Base-by-base conservation (phyloP, 2,329 filamentous ascomycete species). In the Fonsecaea nubica region DNA sequence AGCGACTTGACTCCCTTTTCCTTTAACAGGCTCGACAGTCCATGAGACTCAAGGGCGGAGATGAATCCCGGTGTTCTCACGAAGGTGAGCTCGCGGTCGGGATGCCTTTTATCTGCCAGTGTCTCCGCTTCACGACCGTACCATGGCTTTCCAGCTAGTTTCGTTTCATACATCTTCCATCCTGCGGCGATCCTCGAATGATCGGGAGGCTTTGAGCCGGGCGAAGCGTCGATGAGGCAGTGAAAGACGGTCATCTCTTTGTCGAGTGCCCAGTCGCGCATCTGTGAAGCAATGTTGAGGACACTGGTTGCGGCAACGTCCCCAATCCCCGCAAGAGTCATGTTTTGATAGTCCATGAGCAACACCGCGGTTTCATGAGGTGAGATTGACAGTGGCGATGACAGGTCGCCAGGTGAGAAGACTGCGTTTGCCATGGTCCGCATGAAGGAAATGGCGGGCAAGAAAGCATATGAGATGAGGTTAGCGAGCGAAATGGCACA, bases 331-430 rank as follows among this genome's bases (percentile, higher is more conserved):
- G 69, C 25, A n/a, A 75, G 65, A 32, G 73, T 65, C 13, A 73
- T 38, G 40, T 63, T 63, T 66, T 77, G 75, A 57, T 76, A 77
- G 69, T 77, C 75, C 6, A 76, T 71, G 9, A 77, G 72, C n/a
- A 76, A 68, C 2, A 77, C 58, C 8, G 74, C 74, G 1, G 75
- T 76, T 56, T 76, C 66, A 15, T 70, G 70, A 9, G 74, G 69
- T 9, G 64, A 60, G 58, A 76, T 73, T n/a, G 60, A 67, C 9
- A 67, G 58, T 33, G 67, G 69, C 68, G 67, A 58, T 67, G 68
- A 15, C 69, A 74, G 42, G 33, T 64, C 64, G 18, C 33, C 42
- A 9, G 65, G 58, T 8, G 55, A 48, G 33, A 65, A 55, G 21
- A 61, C 48, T 38, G 58, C 58, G 45, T 61, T 61, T 13, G n/a